Evolutionary conservation across 257 asterid genomes (phyloP).

Genomic region (Petrea volubilis): DNA sequence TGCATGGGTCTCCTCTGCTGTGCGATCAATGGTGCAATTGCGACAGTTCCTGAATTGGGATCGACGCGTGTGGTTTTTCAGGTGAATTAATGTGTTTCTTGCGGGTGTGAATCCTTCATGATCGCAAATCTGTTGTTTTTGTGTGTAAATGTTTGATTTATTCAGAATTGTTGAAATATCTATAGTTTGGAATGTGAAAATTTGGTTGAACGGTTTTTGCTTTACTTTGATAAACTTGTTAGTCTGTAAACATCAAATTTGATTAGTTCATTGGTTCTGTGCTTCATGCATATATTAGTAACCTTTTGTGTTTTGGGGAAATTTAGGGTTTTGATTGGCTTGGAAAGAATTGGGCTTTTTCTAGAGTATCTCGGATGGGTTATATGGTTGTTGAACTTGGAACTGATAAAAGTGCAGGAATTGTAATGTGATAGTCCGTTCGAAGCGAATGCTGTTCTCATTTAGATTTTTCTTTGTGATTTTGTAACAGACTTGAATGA

Average conservation of each 20-base stretch:
- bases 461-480: neutral
- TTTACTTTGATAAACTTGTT: neutral
- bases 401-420: neutral
- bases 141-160: neutral
- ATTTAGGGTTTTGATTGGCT: neutral
- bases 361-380: neutral
- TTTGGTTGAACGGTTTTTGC: slow-evolving; percentile 14
- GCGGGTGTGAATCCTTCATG: slow-evolving; percentile 6
- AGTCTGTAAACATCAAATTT: neutral
- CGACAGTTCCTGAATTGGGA: slow-evolving; percentile 57
- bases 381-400: neutral
- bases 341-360: neutral
- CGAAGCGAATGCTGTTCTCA: neutral
- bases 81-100: slow-evolving; percentile 33
- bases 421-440: neutral
- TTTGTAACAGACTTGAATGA: neutral
- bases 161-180: neutral
- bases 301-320: neutral
- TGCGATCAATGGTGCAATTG: slow-evolving; percentile 34
- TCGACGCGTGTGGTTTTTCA: slow-evolving; percentile 69
- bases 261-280: neutral
- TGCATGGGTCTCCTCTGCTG: slow-evolving; percentile 32
- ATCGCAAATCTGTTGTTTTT: neutral
- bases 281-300: neutral
- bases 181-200: neutral